Percentiles rank a stretch among this genome's conserved stretches.
phyloP scores from a whole-genome alignment of 352 stramenopile species.

The Phytophthora palmivora region DNA sequence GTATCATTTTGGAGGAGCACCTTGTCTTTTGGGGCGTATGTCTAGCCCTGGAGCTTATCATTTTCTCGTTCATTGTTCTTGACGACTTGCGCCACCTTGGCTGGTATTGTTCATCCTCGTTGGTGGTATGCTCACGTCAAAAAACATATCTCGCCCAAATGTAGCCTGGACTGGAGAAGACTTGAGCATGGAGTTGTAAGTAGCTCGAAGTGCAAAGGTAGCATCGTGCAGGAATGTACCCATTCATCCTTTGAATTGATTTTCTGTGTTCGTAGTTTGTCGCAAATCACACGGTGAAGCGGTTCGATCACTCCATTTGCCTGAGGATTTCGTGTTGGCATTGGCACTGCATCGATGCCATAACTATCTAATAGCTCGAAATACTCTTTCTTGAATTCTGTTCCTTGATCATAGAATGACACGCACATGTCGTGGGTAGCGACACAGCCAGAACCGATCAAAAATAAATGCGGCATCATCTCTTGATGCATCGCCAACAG shows the following conservation, averaged over 20 bases:
- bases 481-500: constrained; percentile 6
- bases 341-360: not conserved
- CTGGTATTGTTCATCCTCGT: not conserved
- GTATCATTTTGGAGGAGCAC: no score
- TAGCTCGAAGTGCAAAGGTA: constrained; percentile 4
- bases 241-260: constrained; percentile 5
- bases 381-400: constrained; percentile 16
- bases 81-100: not conserved
- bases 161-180: not conserved
- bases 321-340: constrained; percentile 2
- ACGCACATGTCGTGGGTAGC: constrained; percentile 1
- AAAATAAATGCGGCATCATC: constrained; percentile 7
- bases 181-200: constrained; percentile 1
- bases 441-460: constrained; percentile 1
- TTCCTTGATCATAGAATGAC: constrained; percentile 10
- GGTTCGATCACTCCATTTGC: constrained; percentile 8
- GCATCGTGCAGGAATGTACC: not conserved
- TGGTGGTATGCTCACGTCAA: not conserved
- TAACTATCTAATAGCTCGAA: constrained; percentile 14
- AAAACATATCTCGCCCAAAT: constrained; percentile 7
- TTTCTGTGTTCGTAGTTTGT: not conserved
- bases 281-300: constrained; percentile 4
- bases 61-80: constrained; percentile 13
- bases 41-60: not conserved
- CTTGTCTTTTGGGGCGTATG: no score